Evolutionary conservation across 2,329 filamentous ascomycete genomes (phyloP).

Genomic region (Hawksworthiomyces lignivorus): DNA sequence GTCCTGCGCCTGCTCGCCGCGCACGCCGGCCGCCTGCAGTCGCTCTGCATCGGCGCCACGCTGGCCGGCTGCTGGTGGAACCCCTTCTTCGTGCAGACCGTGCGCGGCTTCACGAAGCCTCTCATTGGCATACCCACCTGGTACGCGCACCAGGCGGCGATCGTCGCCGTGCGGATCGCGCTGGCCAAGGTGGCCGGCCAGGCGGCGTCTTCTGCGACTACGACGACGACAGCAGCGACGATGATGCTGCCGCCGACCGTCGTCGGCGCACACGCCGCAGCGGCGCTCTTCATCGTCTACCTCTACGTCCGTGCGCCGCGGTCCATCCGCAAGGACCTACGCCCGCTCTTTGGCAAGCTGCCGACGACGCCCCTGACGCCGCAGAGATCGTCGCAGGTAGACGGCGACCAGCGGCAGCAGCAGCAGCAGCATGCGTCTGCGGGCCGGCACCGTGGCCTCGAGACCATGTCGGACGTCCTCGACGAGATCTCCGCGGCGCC

Average conservation of each 20-base stretch:
- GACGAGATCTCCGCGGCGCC: slow-evolving; percentile 33
- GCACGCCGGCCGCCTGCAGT: slow-evolving; percentile 17
- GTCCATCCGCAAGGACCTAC: slow-evolving; percentile 49
- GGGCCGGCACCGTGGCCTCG: slow-evolving; percentile 24
- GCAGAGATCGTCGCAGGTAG: slow-evolving; percentile 1
- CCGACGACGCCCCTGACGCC: slow-evolving; percentile 15
- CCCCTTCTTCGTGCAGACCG: slow-evolving; percentile 52
- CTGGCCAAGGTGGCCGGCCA: slow-evolving; percentile 36
- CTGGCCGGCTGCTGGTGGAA: slow-evolving; percentile 57
- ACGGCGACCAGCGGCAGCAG: background rate
- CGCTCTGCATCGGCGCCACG: slow-evolving; percentile 11
- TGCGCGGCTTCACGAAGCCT: slow-evolving; percentile 51
- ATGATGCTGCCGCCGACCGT: slow-evolving; percentile 32
- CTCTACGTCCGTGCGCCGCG: slow-evolving; percentile 39
- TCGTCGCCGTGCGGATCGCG: slow-evolving; percentile 47
- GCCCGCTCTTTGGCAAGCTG: slow-evolving; percentile 40
- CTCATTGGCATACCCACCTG: slow-evolving; percentile 55
- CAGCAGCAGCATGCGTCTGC: slow-evolving; percentile 17
- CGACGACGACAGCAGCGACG: slow-evolving; percentile 42
- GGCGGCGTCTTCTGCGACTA: slow-evolving; percentile 66
- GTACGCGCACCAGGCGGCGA: slow-evolving; percentile 57
- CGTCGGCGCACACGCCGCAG: slow-evolving; percentile 46
- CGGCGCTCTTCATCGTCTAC: slow-evolving; percentile 43
- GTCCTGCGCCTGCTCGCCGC: slow-evolving; percentile 32
- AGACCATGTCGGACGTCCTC: slow-evolving; percentile 36